Conservation (phyloP, 2,329 filamentous ascomycete species). For the Penicillium italicum region DNA sequence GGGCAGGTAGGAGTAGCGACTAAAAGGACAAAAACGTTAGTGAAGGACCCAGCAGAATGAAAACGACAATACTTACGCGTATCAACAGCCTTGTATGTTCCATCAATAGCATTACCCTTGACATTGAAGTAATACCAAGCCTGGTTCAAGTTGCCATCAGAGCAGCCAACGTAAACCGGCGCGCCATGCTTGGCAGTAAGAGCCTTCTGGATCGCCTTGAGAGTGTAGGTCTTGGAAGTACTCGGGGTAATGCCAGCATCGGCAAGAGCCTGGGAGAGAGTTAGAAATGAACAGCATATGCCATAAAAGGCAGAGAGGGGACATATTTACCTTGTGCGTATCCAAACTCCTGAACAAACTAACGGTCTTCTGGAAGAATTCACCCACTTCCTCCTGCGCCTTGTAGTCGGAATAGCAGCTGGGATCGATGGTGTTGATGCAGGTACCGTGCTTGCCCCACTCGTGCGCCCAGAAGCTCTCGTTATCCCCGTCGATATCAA, state of each 20-base stretch:
- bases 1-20: slow-evolving; percentile 57
- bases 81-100: slow-evolving; percentile 56
- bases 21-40: slow-evolving; percentile 5
- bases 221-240: slow-evolving; percentile 49
- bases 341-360: slow-evolving; percentile 55
- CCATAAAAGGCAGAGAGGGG: not conserved
- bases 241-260: slow-evolving; percentile 55
- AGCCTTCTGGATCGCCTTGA: slow-evolving; percentile 50
- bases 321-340: slow-evolving; percentile 49
- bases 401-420: slow-evolving; percentile 59
- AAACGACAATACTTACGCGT: slow-evolving; percentile 37
- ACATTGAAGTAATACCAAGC: slow-evolving; percentile 55
- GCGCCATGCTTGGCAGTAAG: slow-evolving; percentile 48
- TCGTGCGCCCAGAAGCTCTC: slow-evolving; percentile 66
- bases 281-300: not conserved
- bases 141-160: slow-evolving; percentile 48
- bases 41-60: not conserved
- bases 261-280: slow-evolving; percentile 44
- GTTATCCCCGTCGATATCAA: slow-evolving; percentile 52
- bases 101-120: slow-evolving; percentile 56
- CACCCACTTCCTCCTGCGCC: slow-evolving; percentile 55
- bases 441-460: slow-evolving; percentile 68
- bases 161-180: slow-evolving; percentile 52
- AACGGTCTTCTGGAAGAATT: slow-evolving; percentile 56
- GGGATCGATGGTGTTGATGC: slow-evolving; percentile 65